Conservation (phyloP, 208 protist species). For the Angomonas ambiguus region DNA sequence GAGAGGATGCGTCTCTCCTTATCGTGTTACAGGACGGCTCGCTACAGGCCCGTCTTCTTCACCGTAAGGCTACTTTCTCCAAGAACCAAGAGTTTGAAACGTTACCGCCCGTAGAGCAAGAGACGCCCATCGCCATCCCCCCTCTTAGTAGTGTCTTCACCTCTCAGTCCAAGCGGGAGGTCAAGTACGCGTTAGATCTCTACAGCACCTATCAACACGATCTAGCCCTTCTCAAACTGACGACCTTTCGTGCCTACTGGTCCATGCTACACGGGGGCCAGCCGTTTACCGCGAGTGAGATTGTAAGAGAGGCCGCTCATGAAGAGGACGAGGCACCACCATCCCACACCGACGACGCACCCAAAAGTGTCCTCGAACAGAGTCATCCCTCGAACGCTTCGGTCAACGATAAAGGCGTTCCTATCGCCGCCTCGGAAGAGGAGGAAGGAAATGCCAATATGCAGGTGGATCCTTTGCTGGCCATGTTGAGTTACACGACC, state of each 20-base stretch:
- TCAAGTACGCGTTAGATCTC: constrained; percentile 78
- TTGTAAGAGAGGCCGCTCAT: constrained; percentile 9
- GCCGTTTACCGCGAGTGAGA: background rate
- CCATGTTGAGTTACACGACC: constrained; percentile 16
- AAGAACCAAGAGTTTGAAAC: constrained; percentile 23
- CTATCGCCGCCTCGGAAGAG: background rate
- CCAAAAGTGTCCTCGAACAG: no score
- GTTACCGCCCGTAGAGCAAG: constrained; percentile 87
- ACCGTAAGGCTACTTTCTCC: constrained; percentile 70
- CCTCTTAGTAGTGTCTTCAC: constrained; percentile 92
- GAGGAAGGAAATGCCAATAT: background rate
- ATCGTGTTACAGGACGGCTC: constrained; percentile 85
- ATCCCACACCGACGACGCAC: no score
- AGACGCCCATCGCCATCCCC: constrained; percentile 90
- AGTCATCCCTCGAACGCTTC: no score
- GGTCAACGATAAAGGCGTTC: no score
- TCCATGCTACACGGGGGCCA: constrained; percentile 48
- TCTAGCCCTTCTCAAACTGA: constrained; percentile 82
- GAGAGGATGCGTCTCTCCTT: constrained; percentile 88
- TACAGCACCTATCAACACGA: constrained; percentile 92
- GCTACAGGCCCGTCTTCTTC: constrained; percentile 90
- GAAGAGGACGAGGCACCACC: background rate
- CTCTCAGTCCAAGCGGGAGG: constrained; percentile 90
- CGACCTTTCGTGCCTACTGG: constrained; percentile 86
- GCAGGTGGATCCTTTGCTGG: background rate